Conservation (phyloP, 208 protist species). For the Crithidia thermophila region DNA sequence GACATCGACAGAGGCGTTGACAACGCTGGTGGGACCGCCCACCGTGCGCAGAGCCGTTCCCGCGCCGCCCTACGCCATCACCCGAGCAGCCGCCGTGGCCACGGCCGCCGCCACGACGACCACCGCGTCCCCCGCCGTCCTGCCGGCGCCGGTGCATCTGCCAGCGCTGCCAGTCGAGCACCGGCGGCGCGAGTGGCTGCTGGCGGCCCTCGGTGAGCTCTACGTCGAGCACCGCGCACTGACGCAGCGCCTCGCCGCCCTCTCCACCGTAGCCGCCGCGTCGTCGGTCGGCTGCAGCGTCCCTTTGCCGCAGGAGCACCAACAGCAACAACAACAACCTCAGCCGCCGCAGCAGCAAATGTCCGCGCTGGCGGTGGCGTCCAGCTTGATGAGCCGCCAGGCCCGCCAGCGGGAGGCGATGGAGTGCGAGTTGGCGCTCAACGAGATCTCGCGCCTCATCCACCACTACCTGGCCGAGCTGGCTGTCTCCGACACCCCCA, state of each 20-base stretch:
- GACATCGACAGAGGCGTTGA: no score
- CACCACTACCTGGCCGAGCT: constrained; percentile 17
- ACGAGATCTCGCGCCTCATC: constrained; percentile 11
- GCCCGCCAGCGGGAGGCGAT: neutral
- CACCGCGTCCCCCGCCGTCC: neutral
- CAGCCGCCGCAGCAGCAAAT: neutral
- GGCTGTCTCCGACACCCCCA: neutral
- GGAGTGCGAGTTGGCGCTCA: constrained; percentile 11
- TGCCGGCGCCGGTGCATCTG: neutral
- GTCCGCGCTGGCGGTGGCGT: neutral
- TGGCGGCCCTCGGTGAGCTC: constrained; percentile 11
- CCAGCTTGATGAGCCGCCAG: neutral
- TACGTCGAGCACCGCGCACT: constrained; percentile 5
- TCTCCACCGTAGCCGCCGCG: neutral
- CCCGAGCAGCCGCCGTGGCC: no score
- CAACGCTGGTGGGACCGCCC: no score
- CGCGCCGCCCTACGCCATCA: no score
- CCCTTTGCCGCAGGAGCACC: no score
- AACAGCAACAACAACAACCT: no score
- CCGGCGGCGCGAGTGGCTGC: constrained; percentile 12
- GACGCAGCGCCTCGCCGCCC: constrained; percentile 5
- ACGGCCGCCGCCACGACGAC: neutral
- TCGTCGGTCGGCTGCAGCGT: no score
- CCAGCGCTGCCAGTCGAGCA: neutral
- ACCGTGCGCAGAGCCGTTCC: no score